Evolutionary conservation across 768 basidiomycete genomes (phyloP).

Genomic region (Boletus pseudo-olivaceus): DNA sequence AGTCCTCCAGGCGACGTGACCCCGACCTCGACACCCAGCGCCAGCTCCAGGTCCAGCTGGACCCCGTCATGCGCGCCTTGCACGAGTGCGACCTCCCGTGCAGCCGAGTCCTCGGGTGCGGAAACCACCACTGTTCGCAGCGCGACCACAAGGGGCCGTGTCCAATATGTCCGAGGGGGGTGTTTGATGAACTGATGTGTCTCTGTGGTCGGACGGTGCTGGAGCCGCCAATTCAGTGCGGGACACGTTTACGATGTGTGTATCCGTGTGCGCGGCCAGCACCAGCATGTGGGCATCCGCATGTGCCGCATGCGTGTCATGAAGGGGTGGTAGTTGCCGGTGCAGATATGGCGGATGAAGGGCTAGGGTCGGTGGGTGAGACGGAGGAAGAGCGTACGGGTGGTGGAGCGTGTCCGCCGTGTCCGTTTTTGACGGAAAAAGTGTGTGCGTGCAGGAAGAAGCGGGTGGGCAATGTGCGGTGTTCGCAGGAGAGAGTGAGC

Average conservation of each 20-base stretch:
- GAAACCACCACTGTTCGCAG: conserved; percentile 74
- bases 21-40: conserved; percentile 17
- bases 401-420: conserved; percentile 67
- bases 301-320: conserved; percentile 78
- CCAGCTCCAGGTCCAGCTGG: conserved; percentile 35
- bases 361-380: conserved; percentile 4
- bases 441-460: conserved; percentile 89
- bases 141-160: conserved; percentile 83
- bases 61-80: conserved; percentile 61
- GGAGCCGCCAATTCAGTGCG: conserved; percentile 88
- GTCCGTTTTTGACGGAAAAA: conserved; percentile 76
- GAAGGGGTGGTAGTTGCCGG: conserved; percentile 45
- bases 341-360: conserved; percentile 24
- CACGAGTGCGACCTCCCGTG: conserved; percentile 87
- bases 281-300: conserved; percentile 80
- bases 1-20: conserved; percentile 42
- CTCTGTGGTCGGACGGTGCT: conserved; percentile 82
- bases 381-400: background rate
- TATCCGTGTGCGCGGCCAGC: conserved; percentile 75
- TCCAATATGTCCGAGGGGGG: conserved; percentile 78
- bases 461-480: conserved; percentile 71
- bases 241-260: conserved; percentile 70
- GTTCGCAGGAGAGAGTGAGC: conserved; percentile 73
- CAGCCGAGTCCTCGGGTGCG: conserved; percentile 67
- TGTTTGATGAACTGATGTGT: conserved; percentile 90